Evolutionary conservation across 176 grass and related monocot species (phyloP).

Genomic region (Bolboschoenus planiculmis): DNA sequence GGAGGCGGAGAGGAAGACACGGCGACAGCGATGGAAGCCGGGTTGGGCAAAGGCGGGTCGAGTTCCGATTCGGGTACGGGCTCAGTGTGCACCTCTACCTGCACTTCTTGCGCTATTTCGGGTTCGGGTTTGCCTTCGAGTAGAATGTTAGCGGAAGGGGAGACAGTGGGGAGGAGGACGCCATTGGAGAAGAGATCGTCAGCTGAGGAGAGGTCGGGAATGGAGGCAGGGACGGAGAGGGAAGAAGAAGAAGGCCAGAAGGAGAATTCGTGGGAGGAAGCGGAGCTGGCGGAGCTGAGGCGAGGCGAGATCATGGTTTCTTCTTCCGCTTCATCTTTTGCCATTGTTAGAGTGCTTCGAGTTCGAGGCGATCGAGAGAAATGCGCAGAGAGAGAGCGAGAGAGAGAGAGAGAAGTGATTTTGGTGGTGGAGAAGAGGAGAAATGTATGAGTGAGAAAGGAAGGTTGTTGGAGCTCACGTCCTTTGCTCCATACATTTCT

Average conservation of each 20-base stretch:
- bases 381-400: neutral
- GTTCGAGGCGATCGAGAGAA: neutral
- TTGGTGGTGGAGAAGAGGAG: conserved; percentile 15
- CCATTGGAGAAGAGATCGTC: conserved; percentile 75
- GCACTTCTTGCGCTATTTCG: neutral
- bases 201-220: conserved; percentile 33
- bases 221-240: conserved; percentile 5
- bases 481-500: conserved; percentile 14
- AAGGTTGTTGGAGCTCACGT: neutral
- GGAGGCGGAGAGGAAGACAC: neutral
- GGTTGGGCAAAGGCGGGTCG: neutral
- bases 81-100: neutral
- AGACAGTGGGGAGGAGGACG: conserved; percentile 44
- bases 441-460: neutral
- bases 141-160: neutral
- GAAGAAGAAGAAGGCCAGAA: conserved; percentile 57
- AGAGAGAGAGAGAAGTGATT: neutral
- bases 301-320: conserved; percentile 35
- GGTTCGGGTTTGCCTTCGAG: neutral
- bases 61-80: neutral
- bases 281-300: conserved; percentile 18
- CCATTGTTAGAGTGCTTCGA: neutral
- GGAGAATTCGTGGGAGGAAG: conserved; percentile 56
- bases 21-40: neutral
- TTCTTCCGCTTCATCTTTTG: neutral